Evolutionary conservation across 352 stramenopile genomes (phyloP), one percentile per base, ranked within the genome.

Genomic region (Ophiocytium majus): DNA sequence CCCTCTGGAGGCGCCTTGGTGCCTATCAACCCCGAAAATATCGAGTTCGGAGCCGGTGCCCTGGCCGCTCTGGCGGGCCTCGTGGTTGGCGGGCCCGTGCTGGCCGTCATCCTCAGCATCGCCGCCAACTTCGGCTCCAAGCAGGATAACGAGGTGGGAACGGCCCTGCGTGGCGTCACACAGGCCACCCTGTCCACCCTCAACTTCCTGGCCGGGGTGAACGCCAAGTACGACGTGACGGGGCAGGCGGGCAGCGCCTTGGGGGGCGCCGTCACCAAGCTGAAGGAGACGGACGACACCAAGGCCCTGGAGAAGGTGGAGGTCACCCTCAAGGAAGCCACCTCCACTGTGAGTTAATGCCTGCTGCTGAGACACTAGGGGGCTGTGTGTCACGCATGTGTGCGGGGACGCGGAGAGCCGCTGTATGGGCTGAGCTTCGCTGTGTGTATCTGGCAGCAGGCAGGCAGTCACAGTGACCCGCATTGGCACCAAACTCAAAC

Each of bases 141-240:
- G 85, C 88, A 82, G 36, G 91, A 94, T 33, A 89, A 90, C 57
- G 91, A 95, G 37, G 91, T 91, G 28, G 90, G 90, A 10, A 90
- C 93, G 63, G 88, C 94, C 50, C 89, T 94, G 1, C 90, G 89
- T 74, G 89, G 91, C 50, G 89, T 95, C 28, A 92, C 91, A 76
- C 94, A 94, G 85, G 91, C 91, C 37, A 90, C 91, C 36, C 92
- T 95, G 81, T 90, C 94, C 84, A 89, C 94, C 35, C 94, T 92
- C 90, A 95, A 95, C 91, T 95, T 94, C 87, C 84, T 94, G 28
- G 88, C 90, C n/a, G 91, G 89, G 74, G 86, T 95, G 71, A 93
- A 95, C 89, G 88, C 85, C 83, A 95, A 95, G 91, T 95, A 95
- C 85, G 90, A 94, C 85, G 79, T 88, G 37, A 35, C 84, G 92